Conservation (phyloP, 2,329 filamentous ascomycete species). For the Aspergillus pseudoglaucus region DNA sequence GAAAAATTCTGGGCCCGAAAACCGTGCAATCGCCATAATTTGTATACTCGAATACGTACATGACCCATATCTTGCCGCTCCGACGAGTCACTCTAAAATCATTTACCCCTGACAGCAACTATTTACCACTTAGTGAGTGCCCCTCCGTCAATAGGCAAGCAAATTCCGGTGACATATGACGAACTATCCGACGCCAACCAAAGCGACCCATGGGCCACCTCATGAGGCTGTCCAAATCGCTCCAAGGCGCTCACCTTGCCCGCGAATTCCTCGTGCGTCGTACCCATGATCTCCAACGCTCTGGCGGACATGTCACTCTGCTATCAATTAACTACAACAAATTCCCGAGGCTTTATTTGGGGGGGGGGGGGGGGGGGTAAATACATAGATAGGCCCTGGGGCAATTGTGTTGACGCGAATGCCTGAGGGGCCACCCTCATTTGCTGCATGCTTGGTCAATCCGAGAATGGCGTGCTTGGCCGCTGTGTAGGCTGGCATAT, state of each 20-base stretch:
- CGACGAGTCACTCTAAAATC: slow-evolving; percentile 22
- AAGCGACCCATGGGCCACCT: slow-evolving; percentile 28
- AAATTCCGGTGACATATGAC: slow-evolving; percentile 26
- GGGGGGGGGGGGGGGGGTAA: not conserved
- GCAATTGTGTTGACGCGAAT: slow-evolving; percentile 34
- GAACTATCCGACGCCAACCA: slow-evolving; percentile 28
- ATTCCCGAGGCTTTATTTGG: not conserved
- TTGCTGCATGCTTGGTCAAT: slow-evolving; percentile 36
- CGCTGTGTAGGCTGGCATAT: slow-evolving; percentile 37
- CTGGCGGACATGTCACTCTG: slow-evolving; percentile 12
- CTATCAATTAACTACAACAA: not conserved
- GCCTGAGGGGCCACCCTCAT: slow-evolving; percentile 23
- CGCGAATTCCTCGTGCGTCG: slow-evolving; percentile 13
- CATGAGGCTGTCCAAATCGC: slow-evolving; percentile 17
- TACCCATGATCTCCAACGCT: slow-evolving; percentile 12
- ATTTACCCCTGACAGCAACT: not conserved
- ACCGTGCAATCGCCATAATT: not conserved
- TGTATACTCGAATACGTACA: not conserved
- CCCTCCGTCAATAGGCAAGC: slow-evolving; percentile 26
- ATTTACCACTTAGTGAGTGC: slow-evolving; percentile 3
- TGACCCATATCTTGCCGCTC: slow-evolving; percentile 42
- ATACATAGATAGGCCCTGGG: slow-evolving; percentile 9
- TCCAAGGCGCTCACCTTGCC: slow-evolving; percentile 8
- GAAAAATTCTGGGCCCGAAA: not conserved
- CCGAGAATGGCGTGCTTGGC: slow-evolving; percentile 41